phyloP scores from a whole-genome alignment of 164 flowering plant species.

The Taxillus chinensis region DNA sequence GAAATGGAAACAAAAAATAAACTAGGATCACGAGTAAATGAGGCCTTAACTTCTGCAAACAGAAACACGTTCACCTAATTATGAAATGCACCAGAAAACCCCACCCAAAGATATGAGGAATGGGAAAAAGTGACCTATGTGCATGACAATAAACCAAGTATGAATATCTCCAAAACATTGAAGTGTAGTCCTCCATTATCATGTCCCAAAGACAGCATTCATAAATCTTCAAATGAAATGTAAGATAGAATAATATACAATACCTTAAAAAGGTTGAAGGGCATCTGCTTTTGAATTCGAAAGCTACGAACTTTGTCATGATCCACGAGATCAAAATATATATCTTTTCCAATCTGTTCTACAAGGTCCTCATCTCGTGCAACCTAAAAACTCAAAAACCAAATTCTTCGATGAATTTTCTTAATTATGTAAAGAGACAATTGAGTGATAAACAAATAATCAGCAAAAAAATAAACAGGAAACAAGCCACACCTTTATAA shows the following conservation, averaged over 20 bases:
- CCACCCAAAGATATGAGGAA: not conserved
- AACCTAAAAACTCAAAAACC: slow-evolving; percentile 30
- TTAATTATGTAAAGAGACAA: not conserved
- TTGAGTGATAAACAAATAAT: not conserved
- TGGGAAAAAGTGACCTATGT: too few species aligned
- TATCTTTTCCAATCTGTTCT: slow-evolving; percentile 70
- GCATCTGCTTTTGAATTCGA: slow-evolving; percentile 63
- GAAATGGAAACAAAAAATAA: too few species aligned
- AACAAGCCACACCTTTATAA: slow-evolving; percentile 52
- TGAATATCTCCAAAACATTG: too few species aligned
- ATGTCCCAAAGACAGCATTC: too few species aligned
- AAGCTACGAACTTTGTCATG: slow-evolving; percentile 80
- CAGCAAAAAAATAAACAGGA: slow-evolving; percentile 1
- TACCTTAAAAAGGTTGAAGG: slow-evolving; percentile 64
- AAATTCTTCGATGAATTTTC: not conserved
- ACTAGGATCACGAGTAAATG: too few species aligned
- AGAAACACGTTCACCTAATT: not conserved
- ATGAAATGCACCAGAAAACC: not conserved
- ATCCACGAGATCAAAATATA: slow-evolving; percentile 82
- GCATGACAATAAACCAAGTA: too few species aligned
- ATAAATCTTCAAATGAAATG: not conserved
- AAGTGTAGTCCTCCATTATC: too few species aligned
- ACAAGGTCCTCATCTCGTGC: slow-evolving; percentile 69
- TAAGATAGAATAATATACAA: not conserved
- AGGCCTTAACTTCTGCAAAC: not conserved